A percentile compares a stretch with the other conserved stretches of the same genome.
Conservation (phyloP, 495 filamentous ascomycete genomes). For the Baudoinia panamericana region DNA sequence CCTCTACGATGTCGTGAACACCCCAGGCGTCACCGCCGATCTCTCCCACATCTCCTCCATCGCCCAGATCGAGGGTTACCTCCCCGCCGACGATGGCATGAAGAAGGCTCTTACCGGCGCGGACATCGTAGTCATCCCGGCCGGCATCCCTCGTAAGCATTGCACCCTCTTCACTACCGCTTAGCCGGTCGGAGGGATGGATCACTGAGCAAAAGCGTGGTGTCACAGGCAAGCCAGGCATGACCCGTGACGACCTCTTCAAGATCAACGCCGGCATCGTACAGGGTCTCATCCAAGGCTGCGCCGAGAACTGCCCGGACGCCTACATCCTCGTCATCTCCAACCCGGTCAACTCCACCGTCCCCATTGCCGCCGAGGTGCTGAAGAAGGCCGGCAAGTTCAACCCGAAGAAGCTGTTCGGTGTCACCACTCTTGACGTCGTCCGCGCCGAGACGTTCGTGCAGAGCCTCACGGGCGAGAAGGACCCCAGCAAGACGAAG, state of each 20-base stretch:
- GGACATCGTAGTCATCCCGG: slow-evolving; percentile 93
- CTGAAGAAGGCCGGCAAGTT: slow-evolving; percentile 89
- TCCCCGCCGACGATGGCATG: slow-evolving; percentile 60
- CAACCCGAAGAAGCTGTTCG: slow-evolving; percentile 97
- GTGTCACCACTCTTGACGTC: slow-evolving; percentile 97
- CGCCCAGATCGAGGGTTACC: slow-evolving; percentile 65
- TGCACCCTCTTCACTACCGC: too few species aligned
- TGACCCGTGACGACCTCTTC: slow-evolving; percentile 99
- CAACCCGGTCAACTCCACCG: slow-evolving; percentile 99
- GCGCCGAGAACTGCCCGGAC: slow-evolving; percentile 74
- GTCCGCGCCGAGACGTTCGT: slow-evolving; percentile 97
- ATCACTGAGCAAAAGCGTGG: too few species aligned
- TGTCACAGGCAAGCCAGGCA: slow-evolving; percentile 99
- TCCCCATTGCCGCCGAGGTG: slow-evolving; percentile 92
- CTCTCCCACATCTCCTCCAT: slow-evolving; percentile 96
- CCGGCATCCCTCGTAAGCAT: slow-evolving; percentile 96
- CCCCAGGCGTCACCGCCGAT: slow-evolving; percentile 94
- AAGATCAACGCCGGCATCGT: slow-evolving; percentile 99
- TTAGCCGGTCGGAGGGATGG: too few species aligned
- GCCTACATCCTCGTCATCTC: slow-evolving; percentile 95
- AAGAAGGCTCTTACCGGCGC: slow-evolving; percentile 64
- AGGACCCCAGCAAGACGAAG: slow-evolving; percentile 81
- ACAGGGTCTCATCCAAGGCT: slow-evolving; percentile 93
- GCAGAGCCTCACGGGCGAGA: slow-evolving; percentile 74
- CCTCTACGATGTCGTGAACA: slow-evolving; percentile 93